A percentile compares a stretch with the other conserved stretches of the same genome.
Conservation (phyloP, 1,284 basidiomycete species). For the Austropuccinia psidii region DNA sequence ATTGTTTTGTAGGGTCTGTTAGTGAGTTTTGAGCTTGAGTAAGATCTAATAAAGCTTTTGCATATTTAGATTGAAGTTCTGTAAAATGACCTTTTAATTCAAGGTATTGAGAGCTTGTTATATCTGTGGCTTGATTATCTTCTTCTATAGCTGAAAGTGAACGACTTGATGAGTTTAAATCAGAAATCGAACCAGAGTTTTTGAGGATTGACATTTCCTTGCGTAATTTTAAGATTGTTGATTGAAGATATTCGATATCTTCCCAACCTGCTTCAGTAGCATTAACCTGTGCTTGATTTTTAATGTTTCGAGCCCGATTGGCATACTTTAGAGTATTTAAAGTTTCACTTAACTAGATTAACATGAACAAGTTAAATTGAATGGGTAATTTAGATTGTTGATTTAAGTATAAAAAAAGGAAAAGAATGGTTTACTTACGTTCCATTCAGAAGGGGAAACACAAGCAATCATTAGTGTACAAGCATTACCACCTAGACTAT, state of each 20-base stretch:
- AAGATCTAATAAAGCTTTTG: constrained; percentile 30
- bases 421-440: too few species aligned
- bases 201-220: constrained; percentile 74
- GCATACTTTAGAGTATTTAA: constrained; percentile 98
- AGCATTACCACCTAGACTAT: constrained; percentile 96
- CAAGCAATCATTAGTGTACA: constrained; percentile 99
- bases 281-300: constrained; percentile 84
- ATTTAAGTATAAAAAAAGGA: too few species aligned
- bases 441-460: constrained; percentile 90
- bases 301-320: constrained; percentile 93
- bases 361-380: too few species aligned
- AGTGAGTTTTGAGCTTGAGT: constrained; percentile 15
- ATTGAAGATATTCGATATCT: constrained; percentile 91
- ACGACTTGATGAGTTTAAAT: constrained; percentile 38
- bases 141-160: constrained; percentile 28
- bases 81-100: constrained; percentile 28
- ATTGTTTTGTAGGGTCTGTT: not conserved
- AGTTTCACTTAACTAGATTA: constrained; percentile 63
- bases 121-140: constrained; percentile 28
- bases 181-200: constrained; percentile 51
- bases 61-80: constrained; percentile 25
- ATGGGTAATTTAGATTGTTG: too few species aligned
- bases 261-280: constrained; percentile 98
- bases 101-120: not conserved
- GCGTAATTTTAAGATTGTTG: constrained; percentile 69